Percentiles rank a stretch among this genome's conserved stretches.
Evolutionary conservation across 345 rosid species (phyloP).

Genomic region (Eutrema japonicum): DNA sequence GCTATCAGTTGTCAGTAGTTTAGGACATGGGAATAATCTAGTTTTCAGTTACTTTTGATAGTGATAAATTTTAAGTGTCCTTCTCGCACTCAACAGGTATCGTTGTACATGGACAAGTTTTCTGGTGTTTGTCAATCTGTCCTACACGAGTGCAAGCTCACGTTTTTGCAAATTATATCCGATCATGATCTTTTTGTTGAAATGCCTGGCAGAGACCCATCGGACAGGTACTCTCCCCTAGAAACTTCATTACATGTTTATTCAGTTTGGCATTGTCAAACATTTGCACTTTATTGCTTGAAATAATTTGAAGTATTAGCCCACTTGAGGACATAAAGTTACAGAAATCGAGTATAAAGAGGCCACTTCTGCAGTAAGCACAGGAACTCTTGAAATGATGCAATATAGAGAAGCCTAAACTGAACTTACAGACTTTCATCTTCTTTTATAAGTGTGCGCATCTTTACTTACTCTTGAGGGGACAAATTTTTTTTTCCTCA

Average conservation of each 20-base stretch:
- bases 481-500: constrained; percentile 26
- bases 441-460: constrained; percentile 14
- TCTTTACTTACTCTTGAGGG: neutral
- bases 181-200: constrained; percentile 99
- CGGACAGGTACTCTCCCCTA: constrained; percentile 70
- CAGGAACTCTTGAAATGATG: constrained; percentile 12
- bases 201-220: constrained; percentile 99
- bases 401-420: constrained; percentile 25
- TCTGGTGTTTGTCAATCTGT: constrained; percentile 97
- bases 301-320: neutral
- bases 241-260: constrained; percentile 12
- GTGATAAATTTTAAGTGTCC: constrained; percentile 13
- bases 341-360: constrained; percentile 10
- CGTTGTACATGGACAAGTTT: constrained; percentile 95
- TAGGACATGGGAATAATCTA: constrained; percentile 24
- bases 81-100: constrained; percentile 64
- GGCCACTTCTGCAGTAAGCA: constrained; percentile 32
- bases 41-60: constrained; percentile 7
- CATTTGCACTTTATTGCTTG: constrained; percentile 13
- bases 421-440: constrained; percentile 21
- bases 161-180: constrained; percentile 90
- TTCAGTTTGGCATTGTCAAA: constrained; percentile 25
- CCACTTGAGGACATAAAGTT: constrained; percentile 15
- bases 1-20: constrained; percentile 17
- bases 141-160: constrained; percentile 96